Evolutionary conservation across 2,329 filamentous ascomycete genomes (phyloP).

Genomic region (Penicillium brasilianum): DNA sequence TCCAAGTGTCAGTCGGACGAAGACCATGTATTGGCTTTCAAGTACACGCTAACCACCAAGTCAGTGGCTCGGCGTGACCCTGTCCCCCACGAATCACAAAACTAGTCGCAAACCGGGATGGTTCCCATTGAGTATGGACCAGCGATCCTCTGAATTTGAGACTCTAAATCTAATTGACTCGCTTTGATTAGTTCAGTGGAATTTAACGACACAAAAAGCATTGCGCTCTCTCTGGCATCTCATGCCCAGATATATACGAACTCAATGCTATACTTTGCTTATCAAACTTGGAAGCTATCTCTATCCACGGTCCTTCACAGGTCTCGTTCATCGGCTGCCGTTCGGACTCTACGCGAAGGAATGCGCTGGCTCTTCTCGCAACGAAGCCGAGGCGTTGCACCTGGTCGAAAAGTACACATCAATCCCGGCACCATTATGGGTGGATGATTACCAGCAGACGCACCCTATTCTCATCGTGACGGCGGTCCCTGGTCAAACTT

Average conservation of each 20-base stretch:
- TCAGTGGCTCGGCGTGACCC: background rate
- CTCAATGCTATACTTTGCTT: background rate
- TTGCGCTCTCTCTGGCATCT: background rate
- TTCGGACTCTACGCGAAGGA: constrained; percentile 8
- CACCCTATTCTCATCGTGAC: constrained; percentile 8
- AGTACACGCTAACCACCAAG: background rate
- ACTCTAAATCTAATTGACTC: background rate
- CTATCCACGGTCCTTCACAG: background rate
- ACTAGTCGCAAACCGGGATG: background rate
- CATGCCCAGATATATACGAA: background rate
- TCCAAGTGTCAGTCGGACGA: background rate
- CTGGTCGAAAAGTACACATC: constrained; percentile 4
- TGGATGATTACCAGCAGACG: constrained; percentile 4
- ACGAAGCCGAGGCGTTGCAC: constrained; percentile 1
- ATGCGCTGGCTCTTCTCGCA: constrained; percentile 5
- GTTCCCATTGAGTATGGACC: constrained; percentile 8
- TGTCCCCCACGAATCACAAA: background rate
- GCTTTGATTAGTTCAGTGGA: background rate
- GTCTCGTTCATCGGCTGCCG: constrained; percentile 7
- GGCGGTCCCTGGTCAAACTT: constrained; percentile 9
- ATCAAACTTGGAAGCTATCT: background rate
- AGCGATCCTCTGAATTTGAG: background rate
- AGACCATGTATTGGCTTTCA: background rate
- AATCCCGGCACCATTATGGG: constrained; percentile 6
- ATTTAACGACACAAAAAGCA: background rate